These are phyloP conservation scores for Clarireedia monteithiana DNA, from an alignment of 2,329 filamentous ascomycete species.

Conservation along the genomic window DNA sequence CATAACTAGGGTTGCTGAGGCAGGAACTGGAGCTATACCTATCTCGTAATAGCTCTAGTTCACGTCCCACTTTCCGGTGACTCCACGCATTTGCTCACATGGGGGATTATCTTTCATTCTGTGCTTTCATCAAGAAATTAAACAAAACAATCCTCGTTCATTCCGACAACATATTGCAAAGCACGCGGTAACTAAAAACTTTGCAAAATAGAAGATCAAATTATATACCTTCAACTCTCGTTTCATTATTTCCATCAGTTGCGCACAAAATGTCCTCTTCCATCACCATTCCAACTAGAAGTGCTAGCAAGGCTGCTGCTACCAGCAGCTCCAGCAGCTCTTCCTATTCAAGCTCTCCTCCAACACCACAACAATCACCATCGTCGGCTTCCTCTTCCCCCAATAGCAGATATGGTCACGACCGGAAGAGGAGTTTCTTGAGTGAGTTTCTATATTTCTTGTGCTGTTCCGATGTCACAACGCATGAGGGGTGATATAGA, in stretches of 20 bases:
- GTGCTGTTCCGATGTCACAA: neutral
- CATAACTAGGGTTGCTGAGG: too few relatives aligned
- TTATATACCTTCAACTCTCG: slow-evolving; percentile 3
- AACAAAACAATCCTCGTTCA: too few relatives aligned
- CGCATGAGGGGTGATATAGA: neutral
- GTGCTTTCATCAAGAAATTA: neutral
- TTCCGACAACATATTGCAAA: too few relatives aligned
- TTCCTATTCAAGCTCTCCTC: slow-evolving; percentile 49
- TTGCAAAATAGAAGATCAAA: neutral
- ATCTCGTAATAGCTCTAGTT: too few relatives aligned
- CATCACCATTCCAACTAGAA: slow-evolving; percentile 56
- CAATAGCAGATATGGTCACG: slow-evolving; percentile 38
- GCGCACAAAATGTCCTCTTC: slow-evolving; percentile 48
- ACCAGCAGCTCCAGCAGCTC: slow-evolving; percentile 37
- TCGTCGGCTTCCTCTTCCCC: slow-evolving; percentile 31
- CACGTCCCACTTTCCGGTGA: too few relatives aligned
- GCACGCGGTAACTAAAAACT: neutral
- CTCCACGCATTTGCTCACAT: too few relatives aligned
- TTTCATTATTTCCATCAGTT: slow-evolving; percentile 6
- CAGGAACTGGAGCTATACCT: too few relatives aligned
- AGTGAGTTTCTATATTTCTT: slow-evolving; percentile 38
- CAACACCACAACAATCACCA: slow-evolving; percentile 39
- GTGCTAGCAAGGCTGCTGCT: slow-evolving; percentile 36
- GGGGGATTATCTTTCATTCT: too few relatives aligned
- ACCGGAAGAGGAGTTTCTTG: slow-evolving; percentile 53